phyloP scores from a whole-genome alignment of 139 green algal species.

The Chlamydomonas asymmetrica region DNA sequence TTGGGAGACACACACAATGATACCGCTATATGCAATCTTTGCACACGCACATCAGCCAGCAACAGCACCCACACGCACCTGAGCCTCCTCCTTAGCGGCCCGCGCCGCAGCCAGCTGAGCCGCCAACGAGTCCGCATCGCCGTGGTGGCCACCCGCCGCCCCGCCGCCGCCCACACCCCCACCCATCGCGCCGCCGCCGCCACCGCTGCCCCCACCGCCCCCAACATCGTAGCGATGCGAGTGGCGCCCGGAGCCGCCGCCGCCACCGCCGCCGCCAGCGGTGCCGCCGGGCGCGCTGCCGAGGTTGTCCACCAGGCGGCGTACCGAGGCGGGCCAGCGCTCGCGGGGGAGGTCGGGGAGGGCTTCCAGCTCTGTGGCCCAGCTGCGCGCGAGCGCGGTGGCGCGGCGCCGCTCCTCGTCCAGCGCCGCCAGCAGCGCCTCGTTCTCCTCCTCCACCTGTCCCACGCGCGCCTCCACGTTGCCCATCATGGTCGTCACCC shows the following conservation, averaged over 20 bases:
- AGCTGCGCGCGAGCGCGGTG: slow-evolving; percentile 9
- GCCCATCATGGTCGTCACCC: slow-evolving; percentile 17
- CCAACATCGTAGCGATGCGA: neutral
- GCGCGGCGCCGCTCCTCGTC: slow-evolving; percentile 30
- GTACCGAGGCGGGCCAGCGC: slow-evolving; percentile 29
- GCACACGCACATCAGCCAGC: too few relatives aligned
- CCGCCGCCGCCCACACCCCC: neutral
- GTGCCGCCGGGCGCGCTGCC: slow-evolving; percentile 12
- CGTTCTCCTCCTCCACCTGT: slow-evolving; percentile 41
- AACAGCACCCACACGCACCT: slow-evolving; percentile 1
- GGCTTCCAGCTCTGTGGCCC: slow-evolving; percentile 23
- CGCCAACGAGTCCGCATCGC: neutral
- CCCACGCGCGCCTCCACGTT: slow-evolving; percentile 36
- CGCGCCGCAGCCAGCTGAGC: neutral
- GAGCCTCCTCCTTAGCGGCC: neutral
- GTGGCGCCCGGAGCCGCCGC: slow-evolving; percentile 13
- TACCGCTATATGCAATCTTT: too few relatives aligned
- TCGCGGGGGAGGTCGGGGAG: slow-evolving; percentile 25
- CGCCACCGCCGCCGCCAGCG: neutral
- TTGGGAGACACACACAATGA: too few relatives aligned
- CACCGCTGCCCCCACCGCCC: slow-evolving; percentile 4
- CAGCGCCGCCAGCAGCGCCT: slow-evolving; percentile 21
- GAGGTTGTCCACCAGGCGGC: slow-evolving; percentile 19
- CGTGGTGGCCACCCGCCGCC: neutral
- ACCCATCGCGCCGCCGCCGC: slow-evolving; percentile 1